These are phyloP conservation scores for Calonectria pauciramosa DNA, from an alignment of 2,329 filamentous ascomycete genomes.

Conservation along the genomic window DNA sequence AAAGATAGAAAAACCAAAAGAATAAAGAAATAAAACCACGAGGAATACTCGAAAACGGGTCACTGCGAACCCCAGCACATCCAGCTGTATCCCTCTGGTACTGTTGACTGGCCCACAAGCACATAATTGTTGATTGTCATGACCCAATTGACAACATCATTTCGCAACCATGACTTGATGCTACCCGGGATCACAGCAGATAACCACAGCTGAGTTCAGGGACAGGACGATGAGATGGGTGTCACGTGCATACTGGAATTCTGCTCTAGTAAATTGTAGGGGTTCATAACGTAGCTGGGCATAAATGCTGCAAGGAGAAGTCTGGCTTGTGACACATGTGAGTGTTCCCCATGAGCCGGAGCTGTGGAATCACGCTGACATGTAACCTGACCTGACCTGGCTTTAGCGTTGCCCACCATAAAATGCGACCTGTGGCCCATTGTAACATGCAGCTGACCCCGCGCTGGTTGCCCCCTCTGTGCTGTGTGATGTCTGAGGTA, in stretches of 20 bases:
- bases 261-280: not conserved
- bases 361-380: not conserved
- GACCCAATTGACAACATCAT: not conserved
- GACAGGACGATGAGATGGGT: not conserved
- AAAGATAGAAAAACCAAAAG: not conserved
- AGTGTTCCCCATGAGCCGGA: not conserved
- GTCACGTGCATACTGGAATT: not conserved
- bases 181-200: not conserved
- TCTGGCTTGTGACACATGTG: not conserved
- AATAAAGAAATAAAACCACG: not conserved
- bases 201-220: not conserved
- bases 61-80: fast-evolving
- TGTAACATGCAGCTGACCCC: not conserved
- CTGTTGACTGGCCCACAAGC: not conserved
- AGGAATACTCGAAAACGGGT: not conserved
- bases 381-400: not conserved
- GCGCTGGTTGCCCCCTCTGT: not conserved
- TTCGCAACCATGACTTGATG: not conserved
- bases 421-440: not conserved
- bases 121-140: not conserved
- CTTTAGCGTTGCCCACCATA: not conserved
- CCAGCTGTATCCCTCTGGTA: not conserved
- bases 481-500: not conserved
- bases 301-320: not conserved
- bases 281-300: not conserved